Evolutionary conservation across 202 grass and related monocot species (phyloP), one percentile per base, ranked within the genome.

Genomic region (Eragrostis tef): DNA sequence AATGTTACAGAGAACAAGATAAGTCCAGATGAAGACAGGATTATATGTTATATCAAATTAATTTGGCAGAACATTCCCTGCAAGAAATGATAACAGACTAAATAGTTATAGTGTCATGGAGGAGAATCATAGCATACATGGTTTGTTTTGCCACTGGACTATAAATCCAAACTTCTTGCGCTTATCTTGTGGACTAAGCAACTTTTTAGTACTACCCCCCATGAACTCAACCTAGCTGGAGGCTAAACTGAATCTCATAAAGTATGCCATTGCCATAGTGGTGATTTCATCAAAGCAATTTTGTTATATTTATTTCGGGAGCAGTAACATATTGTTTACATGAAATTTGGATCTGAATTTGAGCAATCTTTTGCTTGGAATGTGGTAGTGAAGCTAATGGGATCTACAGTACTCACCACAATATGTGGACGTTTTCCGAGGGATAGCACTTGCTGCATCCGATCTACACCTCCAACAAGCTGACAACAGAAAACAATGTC

Each of bases 381-480:
- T 52, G 13, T 4, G 13, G 10, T 34, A 21, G 22, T 16, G 43
- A 49, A 36, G 61, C 11, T 31, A 15, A 16, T 17, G 41, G 57
- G 20, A 52, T 9, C 9, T 31, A 68, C 16, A 27, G 53, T 49
- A 85, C 87, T 87, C 81, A 97, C 94, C 73, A 97, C 78, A 61
- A 97, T 87, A 94, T 97, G 94, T 25, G 89, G 91, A 27, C 86
- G 89, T 77, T 88, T 94, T 62, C 52, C 94, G 79, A 97, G 27
- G 79, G 91, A 85, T 79, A 90, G 56, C 26, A 85, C 86, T 90
- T 97, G 94, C 39, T 88, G 87, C 65, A 90, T 85, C 78, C 93
- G 87, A 61, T 97, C 94, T 21, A 97, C 86, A 70, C 94, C 94
- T 52, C 94, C 94, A 66, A 94, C 94, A 86, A 97, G 83, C 91